Base-by-base conservation (phyloP, 805 yeast genomes). In the Cyberlindnera mrakii region DNA sequence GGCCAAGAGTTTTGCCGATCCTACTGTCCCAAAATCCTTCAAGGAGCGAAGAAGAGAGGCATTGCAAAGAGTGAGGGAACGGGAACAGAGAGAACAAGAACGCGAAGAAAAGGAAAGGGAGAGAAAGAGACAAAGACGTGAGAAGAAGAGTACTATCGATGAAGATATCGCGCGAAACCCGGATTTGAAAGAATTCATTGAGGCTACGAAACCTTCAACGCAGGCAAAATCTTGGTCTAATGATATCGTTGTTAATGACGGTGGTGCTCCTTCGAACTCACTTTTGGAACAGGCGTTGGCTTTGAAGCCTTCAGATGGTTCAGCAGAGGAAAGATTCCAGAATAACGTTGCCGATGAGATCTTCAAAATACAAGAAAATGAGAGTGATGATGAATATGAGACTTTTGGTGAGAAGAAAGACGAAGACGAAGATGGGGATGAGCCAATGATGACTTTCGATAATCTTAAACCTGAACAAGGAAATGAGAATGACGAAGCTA, bases 1-100 rank as follows among this genome's bases (percentile, higher is more conserved):
- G 41, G 99, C 99, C 2, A 87, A 86, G 64, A 75, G 91, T 33
- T 82, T 87, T 65, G 81, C 85, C 30, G 96, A 89, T 63, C 90
- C 95, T 3, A 68, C 70, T 13, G 89, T 88, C 6, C 93, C 95
- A 17, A 68, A 77, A 46, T 77, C 90, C 0, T 64, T 66, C 74
- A 76, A 67, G 48, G 77, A 75, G 43, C 77, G 68, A 61, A 70
- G 66, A 43, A 63, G 72, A 46, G 84, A 78, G 50, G 80, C 71
- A 6, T 56, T 60, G 34, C 64, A 72, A 33, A 67, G 74, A 48
- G 53, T 76, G 10, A 62, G 65, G 49, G 70, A 68, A 45, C 66
- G 73, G 35, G 78, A 82, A 62, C 77, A 74, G 46, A 43, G 74
- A 67, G 57, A 66, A 64, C 41, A 63, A 65, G 58, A 63, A 54